Base-by-base conservation (phyloP, 441 rosid species). In the Omphalea diandra region DNA sequence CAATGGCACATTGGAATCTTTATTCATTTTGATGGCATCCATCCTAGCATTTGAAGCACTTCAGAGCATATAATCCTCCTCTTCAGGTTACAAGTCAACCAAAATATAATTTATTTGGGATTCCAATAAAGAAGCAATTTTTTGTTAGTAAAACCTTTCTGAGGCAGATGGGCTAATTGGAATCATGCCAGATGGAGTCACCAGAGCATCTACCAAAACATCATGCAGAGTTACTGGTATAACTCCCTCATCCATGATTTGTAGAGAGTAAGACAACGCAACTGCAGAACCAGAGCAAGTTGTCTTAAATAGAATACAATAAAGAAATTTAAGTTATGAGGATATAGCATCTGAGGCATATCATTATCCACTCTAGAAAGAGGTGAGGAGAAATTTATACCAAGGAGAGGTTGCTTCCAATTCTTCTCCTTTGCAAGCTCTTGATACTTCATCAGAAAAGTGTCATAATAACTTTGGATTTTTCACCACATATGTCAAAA, bases 261-360 rank as follows among this genome's bases (percentile, higher is more conserved):
- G 98, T 62, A 77, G 46, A 11, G 93, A 91, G 64, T 91, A 93
- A 65, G 98, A 89, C 68, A 91, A 84, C 27, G 94, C 96, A 79
- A 88, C 98, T 89, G 84, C 84, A 80, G 74, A 75, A 68, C 7
- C 43, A 59, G 12, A 59, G 26, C 14, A 70, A 35, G 15, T 71
- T 35, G 33, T 73, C n/a, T 33, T 11, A 75, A 59, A 33, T 31
- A 22, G 44, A 22, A 33, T 53, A 60, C 0, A 24, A 49, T 31
- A 68, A 52, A 33, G 31, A 31, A 14, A 40, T 12, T 44, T 44
- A 36, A 1, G 31, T 6, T 12, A n/a, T 60, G 31, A 46, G 7
- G 57, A 9, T 0, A 33, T 17, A 26, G 20, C 56, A 50, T 46
- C 59, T 62, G n/a, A 20, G 47, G 10, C 61, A 38, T 24, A 38